Evolutionary conservation across 805 yeast species (phyloP), one percentile per base, ranked within the genome.

Genomic region (Wickerhamomyces rabaulensis): DNA sequence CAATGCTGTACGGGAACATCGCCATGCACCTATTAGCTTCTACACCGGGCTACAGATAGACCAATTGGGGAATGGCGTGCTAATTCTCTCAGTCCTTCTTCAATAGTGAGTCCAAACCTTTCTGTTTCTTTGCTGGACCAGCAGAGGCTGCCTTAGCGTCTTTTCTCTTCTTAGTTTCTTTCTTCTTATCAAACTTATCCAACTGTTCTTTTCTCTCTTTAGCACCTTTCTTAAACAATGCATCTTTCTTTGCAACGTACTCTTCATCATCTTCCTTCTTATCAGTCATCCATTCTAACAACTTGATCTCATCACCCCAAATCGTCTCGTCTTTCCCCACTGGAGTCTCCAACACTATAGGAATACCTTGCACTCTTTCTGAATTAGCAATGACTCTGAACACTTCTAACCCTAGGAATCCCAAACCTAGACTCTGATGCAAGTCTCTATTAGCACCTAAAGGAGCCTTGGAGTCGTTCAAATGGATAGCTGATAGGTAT

Each of bases 391-490:
- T 56, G 10, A 81, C 66, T 53, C 96, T 70, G 64, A 94, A 94
- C 13, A 84, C 79, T 54, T 92, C 96, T 40, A 94, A 70, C 0
- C 97, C 96, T 40, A 94, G 60, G 58, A 87, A 94, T 0, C 99
- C 99, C 53, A 79, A 73, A 1, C 99, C 99, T 35, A 94, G 67
- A 49, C 82, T 79, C 62, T 94, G 96, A 63, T 94, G 99, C 45
- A 92, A 75, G 64, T 94, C 99, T 52, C 95, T 75, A 57, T 88
- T 88, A 21, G 96, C 90, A 2, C 84, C 94, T 39, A 87, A 64
- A 3, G 98, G 98, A 4, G 95, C 95, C 67, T 92, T 91, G 8
- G 98, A 92, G 62, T 94, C 99, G 62, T 94, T 94, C 47, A 94
- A 67, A 67, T 94, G 99, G 42, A 94, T 76, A 1, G 95, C 91